Evolutionary conservation across 352 stramenopile genomes (phyloP).

Genomic region (Phytopythium kandeliae): DNA sequence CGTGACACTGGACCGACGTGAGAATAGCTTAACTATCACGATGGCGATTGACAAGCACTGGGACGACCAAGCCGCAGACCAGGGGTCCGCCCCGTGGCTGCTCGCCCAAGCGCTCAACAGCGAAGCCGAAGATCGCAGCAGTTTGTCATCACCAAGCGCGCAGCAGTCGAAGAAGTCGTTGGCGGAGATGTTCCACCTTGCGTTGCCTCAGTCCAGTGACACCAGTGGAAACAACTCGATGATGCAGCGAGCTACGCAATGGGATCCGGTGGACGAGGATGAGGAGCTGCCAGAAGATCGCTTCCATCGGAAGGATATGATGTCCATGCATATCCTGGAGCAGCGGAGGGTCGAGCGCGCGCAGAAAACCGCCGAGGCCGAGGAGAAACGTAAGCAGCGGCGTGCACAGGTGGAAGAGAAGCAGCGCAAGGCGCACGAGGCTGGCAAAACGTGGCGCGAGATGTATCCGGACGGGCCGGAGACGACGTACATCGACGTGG

Average conservation of each 20-base stretch:
- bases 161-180: constrained; percentile 46
- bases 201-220: constrained; percentile 12
- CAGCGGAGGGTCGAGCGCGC: constrained; percentile 51
- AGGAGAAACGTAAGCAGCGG: constrained; percentile 36
- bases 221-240: neutral
- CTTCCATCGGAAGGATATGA: constrained; percentile 79
- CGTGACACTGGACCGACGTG: constrained; percentile 25
- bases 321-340: constrained; percentile 85
- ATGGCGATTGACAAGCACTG: constrained; percentile 51
- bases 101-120: constrained; percentile 43
- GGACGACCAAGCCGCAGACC: constrained; percentile 31
- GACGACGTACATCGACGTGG: constrained; percentile 73
- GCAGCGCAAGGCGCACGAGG: constrained; percentile 37
- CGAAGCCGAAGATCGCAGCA: constrained; percentile 13
- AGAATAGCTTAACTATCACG: constrained; percentile 32
- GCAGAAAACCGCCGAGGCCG: constrained; percentile 53
- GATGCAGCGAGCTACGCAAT: constrained; percentile 16
- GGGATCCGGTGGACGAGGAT: constrained; percentile 66
- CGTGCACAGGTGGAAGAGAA: constrained; percentile 50
- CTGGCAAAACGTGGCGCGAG: constrained; percentile 68
- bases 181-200: constrained; percentile 65
- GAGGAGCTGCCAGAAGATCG: constrained; percentile 74
- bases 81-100: constrained; percentile 62
- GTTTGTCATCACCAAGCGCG: neutral
- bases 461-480: constrained; percentile 77